Conservation (phyloP, 768 basidiomycete species). For the Boletus eberwhitei region DNA sequence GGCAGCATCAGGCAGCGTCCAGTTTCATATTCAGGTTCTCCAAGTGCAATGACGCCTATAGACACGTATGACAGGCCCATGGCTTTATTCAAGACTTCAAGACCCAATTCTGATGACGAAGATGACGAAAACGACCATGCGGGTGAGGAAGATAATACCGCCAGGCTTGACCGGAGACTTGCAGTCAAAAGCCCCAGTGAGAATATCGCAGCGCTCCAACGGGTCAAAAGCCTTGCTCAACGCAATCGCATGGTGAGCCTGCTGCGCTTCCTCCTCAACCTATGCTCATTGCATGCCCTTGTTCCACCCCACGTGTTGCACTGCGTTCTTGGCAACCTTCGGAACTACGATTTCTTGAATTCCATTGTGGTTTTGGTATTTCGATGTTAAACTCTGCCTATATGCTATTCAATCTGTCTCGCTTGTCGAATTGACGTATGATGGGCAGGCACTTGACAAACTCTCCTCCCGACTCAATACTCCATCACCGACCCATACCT, state of each 20-base stretch:
- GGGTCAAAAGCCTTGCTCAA: conserved; percentile 67
- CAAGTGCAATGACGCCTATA: conserved; percentile 38
- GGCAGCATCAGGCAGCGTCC: conserved; percentile 39
- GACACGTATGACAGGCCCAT: conserved; percentile 37
- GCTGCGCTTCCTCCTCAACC: conserved; percentile 17
- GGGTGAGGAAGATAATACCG: conserved; percentile 64
- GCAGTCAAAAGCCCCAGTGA: conserved; percentile 43
- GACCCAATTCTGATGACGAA: conserved; percentile 41
- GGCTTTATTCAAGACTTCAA: conserved; percentile 25
- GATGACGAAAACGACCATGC: conserved; percentile 47
- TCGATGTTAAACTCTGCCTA: conserved; percentile 8
- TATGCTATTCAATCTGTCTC: conserved; percentile 17
- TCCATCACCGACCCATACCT: conserved; percentile 48
- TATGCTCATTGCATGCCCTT: conserved; percentile 26
- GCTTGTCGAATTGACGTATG: neutral
- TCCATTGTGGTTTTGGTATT: conserved; percentile 4
- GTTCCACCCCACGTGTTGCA: conserved; percentile 31
- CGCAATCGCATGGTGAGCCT: conserved; percentile 67
- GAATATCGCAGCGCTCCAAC: conserved; percentile 57
- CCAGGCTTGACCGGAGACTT: conserved; percentile 42
- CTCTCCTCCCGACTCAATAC: conserved; percentile 58
- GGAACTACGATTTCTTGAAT: neutral
- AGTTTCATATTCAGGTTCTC: conserved; percentile 25
- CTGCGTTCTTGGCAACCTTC: conserved; percentile 19
- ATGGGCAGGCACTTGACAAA: conserved; percentile 60